A percentile compares a stretch with the other conserved stretches of the same genome.
phyloP scores from a whole-genome alignment of 176 grass and related monocot genomes.

The Cenchrus purpureus region DNA sequence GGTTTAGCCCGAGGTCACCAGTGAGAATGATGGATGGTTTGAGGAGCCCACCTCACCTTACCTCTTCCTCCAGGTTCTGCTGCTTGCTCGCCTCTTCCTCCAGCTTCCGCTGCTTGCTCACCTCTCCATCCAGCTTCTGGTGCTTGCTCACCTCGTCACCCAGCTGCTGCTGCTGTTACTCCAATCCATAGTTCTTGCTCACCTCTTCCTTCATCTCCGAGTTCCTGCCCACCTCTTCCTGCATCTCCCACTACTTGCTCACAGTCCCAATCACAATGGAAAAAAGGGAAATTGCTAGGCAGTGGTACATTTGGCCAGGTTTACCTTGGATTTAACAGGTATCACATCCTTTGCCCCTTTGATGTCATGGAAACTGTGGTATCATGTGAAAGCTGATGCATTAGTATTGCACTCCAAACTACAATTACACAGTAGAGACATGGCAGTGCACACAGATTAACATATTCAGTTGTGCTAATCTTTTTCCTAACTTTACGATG shows the following conservation, averaged over 20 bases:
- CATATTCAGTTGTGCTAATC: neutral
- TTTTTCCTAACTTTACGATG: constrained; percentile 11
- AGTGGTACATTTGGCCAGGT: constrained; percentile 94
- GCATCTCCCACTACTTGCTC: constrained; percentile 40
- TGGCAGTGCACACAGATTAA: neutral
- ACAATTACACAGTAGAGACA: constrained; percentile 6
- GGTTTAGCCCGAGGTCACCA: constrained; percentile 60
- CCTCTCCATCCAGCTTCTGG: constrained; percentile 9
- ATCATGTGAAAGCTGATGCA: constrained; percentile 22
- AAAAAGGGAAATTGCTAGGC: constrained; percentile 83
- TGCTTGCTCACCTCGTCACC: constrained; percentile 21
- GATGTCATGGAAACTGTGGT: neutral
- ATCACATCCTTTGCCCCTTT: constrained; percentile 7
- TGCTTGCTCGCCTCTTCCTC: constrained; percentile 24
- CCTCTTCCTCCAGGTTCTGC: constrained; percentile 65
- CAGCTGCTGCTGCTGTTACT: constrained; percentile 41
- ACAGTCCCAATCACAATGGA: constrained; percentile 62
- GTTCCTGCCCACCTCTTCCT: constrained; percentile 41
- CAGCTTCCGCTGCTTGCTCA: constrained; percentile 36
- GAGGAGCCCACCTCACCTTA: constrained; percentile 69
- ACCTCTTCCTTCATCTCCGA: constrained; percentile 50
- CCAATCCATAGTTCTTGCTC: constrained; percentile 44
- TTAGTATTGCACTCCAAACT: neutral
- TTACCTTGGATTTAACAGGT: constrained; percentile 97
- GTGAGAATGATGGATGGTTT: constrained; percentile 60